These are phyloP conservation scores for Mitragyna speciosa DNA, from an alignment of 257 asterid species.

Conservation along the genomic window DNA sequence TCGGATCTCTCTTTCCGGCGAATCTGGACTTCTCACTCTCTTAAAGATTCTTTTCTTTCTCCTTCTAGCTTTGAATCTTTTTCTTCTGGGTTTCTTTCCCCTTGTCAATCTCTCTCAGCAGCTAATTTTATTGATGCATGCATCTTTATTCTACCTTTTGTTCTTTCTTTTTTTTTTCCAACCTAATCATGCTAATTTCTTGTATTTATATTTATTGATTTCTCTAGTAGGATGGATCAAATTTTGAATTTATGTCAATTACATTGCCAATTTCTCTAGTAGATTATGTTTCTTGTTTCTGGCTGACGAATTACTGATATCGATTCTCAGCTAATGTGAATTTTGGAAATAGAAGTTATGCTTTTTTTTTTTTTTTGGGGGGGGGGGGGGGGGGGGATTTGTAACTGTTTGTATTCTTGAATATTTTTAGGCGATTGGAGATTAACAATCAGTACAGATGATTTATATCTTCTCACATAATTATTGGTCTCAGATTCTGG, in stretches of 20 bases:
- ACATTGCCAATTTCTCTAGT: not conserved
- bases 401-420: too few relatives aligned
- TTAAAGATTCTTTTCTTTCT: too few relatives aligned
- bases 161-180: not conserved
- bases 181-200: not conserved
- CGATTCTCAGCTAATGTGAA: not conserved
- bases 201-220: not conserved
- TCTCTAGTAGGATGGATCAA: not conserved
- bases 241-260: not conserved
- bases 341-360: too few relatives aligned
- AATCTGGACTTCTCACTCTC: conserved; percentile 24
- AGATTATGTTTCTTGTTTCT: not conserved
- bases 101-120: not conserved
- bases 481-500: too few relatives aligned
- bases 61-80: not conserved
- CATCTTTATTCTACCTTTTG: not conserved
- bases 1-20: conserved; percentile 9
- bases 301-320: not conserved
- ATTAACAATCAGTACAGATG: too few relatives aligned
- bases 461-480: too few relatives aligned
- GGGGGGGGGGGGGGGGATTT: too few relatives aligned
- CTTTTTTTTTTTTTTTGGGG: too few relatives aligned
- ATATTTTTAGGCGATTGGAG: too few relatives aligned
- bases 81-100: conserved; percentile 9
- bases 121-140: conserved; percentile 12